Percentiles rank a stretch among this genome's conserved stretches.
Evolutionary conservation across 2,329 filamentous ascomycete genomes (phyloP).

Genomic region (Cadophora malorum): DNA sequence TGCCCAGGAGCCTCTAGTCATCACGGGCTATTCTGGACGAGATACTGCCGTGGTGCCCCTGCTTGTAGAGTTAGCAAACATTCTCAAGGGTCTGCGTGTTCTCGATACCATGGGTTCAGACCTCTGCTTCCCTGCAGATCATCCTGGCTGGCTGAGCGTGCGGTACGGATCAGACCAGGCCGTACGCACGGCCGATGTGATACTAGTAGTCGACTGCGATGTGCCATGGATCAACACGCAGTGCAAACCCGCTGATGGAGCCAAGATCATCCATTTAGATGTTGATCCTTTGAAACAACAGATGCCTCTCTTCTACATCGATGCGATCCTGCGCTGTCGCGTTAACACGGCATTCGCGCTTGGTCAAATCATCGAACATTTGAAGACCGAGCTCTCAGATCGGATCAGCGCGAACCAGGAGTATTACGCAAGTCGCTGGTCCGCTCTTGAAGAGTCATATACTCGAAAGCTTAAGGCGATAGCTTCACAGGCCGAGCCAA

Average conservation of each 20-base stretch:
- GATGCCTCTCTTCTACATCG: conserved; percentile 76
- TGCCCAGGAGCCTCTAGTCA: conserved; percentile 70
- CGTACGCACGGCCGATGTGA: conserved; percentile 80
- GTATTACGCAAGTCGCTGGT: conserved; percentile 53
- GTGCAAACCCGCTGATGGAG: conserved; percentile 60
- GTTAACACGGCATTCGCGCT: conserved; percentile 70
- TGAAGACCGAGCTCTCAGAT: conserved; percentile 54
- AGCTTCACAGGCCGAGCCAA: conserved; percentile 60
- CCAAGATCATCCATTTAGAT: conserved; percentile 68
- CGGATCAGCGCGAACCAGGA: conserved; percentile 48
- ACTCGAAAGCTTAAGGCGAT: conserved; percentile 65
- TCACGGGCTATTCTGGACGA: conserved; percentile 75
- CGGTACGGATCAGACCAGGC: conserved; percentile 75
- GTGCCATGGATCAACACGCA: conserved; percentile 92
- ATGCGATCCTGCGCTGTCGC: conserved; percentile 68
- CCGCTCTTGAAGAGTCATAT: conserved; percentile 63
- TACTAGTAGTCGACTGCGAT: conserved; percentile 83
- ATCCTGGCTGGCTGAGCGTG: conserved; percentile 72
- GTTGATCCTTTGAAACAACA: conserved; percentile 69
- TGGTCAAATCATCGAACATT: conserved; percentile 69
- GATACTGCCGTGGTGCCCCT: conserved; percentile 67
- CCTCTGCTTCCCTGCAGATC: conserved; percentile 79
- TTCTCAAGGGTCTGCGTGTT: conserved; percentile 71
- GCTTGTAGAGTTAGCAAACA: conserved; percentile 71
- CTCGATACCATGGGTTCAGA: conserved; percentile 80